phyloP scores from a whole-genome alignment of 1,284 basidiomycete genomes.

The Singerocomus inundabilis region DNA sequence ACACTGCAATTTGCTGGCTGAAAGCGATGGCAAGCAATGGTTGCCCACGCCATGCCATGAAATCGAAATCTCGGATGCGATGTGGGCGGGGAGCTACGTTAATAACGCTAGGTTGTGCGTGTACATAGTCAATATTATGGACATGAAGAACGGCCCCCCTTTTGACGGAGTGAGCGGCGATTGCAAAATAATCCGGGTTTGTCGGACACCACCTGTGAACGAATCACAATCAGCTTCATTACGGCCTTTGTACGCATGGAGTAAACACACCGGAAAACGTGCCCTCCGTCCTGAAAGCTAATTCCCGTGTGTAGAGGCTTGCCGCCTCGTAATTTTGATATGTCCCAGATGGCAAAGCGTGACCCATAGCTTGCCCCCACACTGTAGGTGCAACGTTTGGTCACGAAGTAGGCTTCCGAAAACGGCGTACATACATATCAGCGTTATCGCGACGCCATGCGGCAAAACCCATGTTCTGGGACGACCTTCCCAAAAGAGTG shows the following conservation, averaged over 20 bases:
- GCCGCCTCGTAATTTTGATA: constrained; percentile 66
- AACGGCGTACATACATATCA: constrained; percentile 59
- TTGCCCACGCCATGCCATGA: constrained; percentile 54
- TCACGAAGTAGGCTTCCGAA: neutral
- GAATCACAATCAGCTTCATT: constrained; percentile 7
- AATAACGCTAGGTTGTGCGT: constrained; percentile 61
- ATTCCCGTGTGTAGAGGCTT: constrained; percentile 59
- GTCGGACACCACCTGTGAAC: constrained; percentile 69
- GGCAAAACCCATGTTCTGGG: constrained; percentile 53
- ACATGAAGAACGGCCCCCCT: constrained; percentile 68
- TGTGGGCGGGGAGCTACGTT: constrained; percentile 58
- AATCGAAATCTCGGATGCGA: constrained; percentile 72
- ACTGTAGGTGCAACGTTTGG: constrained; percentile 37
- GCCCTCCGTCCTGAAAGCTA: constrained; percentile 63
- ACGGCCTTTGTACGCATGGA: neutral
- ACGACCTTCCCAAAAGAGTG: constrained; percentile 45
- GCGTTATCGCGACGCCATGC: constrained; percentile 67
- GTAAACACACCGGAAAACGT: constrained; percentile 59
- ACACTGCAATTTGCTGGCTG: constrained; percentile 52
- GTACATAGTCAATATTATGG: constrained; percentile 60
- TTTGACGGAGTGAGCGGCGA: constrained; percentile 55
- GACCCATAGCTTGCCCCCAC: constrained; percentile 71
- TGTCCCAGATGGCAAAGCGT: constrained; percentile 72
- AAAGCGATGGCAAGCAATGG: constrained; percentile 66
- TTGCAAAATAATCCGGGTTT: constrained; percentile 70